Percentiles rank a stretch among this genome's conserved stretches.
Evolutionary conservation across 2,329 filamentous ascomycete species (phyloP).

Genomic region (Dactylellina leptospora): DNA sequence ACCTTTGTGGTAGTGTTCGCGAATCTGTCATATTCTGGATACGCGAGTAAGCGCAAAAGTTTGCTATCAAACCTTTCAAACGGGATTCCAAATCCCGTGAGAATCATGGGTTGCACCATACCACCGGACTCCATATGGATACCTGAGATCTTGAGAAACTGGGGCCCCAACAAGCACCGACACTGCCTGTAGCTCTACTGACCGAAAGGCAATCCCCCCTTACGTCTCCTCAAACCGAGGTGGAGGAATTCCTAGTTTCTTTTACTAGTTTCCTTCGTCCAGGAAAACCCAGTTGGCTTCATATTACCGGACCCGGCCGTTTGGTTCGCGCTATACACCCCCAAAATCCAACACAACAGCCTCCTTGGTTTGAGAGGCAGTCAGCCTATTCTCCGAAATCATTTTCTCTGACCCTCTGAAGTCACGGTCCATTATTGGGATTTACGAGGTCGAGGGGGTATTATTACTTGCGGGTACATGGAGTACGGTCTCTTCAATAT

Average conservation of each 20-base stretch:
- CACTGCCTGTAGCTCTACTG: too few relatives aligned
- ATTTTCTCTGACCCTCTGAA: neutral
- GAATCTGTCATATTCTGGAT: too few relatives aligned
- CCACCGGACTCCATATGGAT: too few relatives aligned
- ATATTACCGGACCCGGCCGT: slow-evolving; percentile 12
- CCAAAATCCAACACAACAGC: slow-evolving; percentile 48
- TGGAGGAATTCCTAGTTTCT: slow-evolving; percentile 3
- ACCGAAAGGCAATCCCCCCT: too few relatives aligned
- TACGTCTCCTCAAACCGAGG: too few relatives aligned
- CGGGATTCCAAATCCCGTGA: too few relatives aligned
- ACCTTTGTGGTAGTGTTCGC: too few relatives aligned
- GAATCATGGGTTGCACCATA: too few relatives aligned
- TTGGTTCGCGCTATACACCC: slow-evolving; percentile 18
- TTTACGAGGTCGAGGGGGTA: neutral
- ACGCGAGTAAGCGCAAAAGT: too few relatives aligned
- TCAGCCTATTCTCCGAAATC: neutral
- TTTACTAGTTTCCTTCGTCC: neutral
- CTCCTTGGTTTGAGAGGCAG: slow-evolving; percentile 1
- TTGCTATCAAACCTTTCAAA: too few relatives aligned
- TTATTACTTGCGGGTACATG: neutral
- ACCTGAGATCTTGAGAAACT: too few relatives aligned
- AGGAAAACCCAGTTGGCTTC: slow-evolving; percentile 17
- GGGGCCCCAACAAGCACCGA: too few relatives aligned
- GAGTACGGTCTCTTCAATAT: neutral
- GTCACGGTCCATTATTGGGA: neutral